Evolutionary conservation across 2,329 filamentous ascomycete genomes (phyloP).

Genomic region (Basipetospora chlamydospora): DNA sequence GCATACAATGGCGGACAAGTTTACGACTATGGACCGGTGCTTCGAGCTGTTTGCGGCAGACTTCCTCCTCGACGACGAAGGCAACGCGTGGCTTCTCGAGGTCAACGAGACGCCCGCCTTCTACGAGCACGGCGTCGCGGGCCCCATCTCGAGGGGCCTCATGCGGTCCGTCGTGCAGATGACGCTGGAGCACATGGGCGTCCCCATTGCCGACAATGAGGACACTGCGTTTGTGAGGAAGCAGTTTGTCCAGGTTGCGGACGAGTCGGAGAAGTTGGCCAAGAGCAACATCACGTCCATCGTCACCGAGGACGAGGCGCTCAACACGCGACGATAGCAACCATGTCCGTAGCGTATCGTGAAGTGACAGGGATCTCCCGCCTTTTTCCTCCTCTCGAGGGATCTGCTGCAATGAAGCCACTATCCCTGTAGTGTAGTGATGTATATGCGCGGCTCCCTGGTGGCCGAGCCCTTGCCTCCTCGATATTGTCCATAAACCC

Average conservation of each 20-base stretch:
- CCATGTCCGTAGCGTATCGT: no score
- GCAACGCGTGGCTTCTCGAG: conserved; percentile 20
- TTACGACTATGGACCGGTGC: conserved; percentile 20
- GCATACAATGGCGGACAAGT: conserved; percentile 23
- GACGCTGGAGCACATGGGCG: conserved; percentile 20
- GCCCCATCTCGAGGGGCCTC: conserved; percentile 16
- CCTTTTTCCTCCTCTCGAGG: no score
- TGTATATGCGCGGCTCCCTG: no score
- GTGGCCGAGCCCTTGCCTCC: no score
- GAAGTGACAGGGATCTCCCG: no score
- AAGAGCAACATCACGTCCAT: conserved; percentile 17
- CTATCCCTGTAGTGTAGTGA: no score
- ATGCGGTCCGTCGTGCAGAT: conserved; percentile 21
- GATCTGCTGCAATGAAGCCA: no score
- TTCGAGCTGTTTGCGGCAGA: conserved; percentile 23
- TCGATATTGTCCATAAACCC: no score
- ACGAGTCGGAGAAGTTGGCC: conserved; percentile 14
- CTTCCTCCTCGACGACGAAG: conserved; percentile 18
- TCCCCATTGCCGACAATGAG: conserved; percentile 6
- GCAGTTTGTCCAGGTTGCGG: conserved; percentile 14
- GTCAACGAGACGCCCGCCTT: conserved; percentile 24
- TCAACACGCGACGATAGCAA: no score
- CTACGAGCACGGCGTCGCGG: conserved; percentile 19
- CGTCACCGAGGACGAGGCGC: conserved; percentile 9
- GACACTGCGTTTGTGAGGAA: conserved; percentile 8